These are phyloP conservation scores for Moesziomyces sp. DNA, from an alignment of 1,284 basidiomycete genomes.

Conservation along the genomic window DNA sequence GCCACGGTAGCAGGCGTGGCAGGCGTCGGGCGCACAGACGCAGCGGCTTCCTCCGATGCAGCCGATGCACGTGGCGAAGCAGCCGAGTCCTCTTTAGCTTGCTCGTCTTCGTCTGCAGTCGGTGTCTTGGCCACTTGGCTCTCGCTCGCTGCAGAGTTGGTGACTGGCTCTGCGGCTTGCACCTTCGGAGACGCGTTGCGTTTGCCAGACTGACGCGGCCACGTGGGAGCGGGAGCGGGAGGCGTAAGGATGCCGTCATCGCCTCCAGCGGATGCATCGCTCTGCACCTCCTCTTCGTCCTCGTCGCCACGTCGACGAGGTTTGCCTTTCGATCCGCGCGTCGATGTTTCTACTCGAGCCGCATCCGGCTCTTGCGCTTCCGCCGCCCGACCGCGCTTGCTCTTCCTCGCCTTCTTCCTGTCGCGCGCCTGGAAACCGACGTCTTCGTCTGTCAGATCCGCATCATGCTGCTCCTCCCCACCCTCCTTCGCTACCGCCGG, in stretches of 20 bases:
- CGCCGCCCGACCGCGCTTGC: conserved; percentile 4
- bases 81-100: too few species aligned
- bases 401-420: conserved; percentile 16
- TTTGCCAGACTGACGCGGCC: conserved; percentile 18
- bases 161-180: conserved; percentile 2
- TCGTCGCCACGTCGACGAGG: neutral
- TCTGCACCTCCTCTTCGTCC: conserved; percentile 3
- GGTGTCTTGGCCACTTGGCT: too few species aligned
- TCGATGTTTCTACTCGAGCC: neutral
- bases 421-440: conserved; percentile 21
- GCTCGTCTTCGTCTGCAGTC: too few species aligned
- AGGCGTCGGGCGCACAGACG: neutral
- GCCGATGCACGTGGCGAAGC: too few species aligned
- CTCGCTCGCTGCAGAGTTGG: too few species aligned
- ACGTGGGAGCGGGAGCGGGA: conserved; percentile 17
- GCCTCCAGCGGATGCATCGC: neutral
- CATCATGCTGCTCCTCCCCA: conserved; percentile 2
- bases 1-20: conserved; percentile 18
- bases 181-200: conserved; percentile 25
- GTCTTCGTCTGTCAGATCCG: conserved; percentile 32
- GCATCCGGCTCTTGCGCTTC: neutral
- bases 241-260: conserved; percentile 27
- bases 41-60: neutral
- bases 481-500: neutral
- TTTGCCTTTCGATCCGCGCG: neutral